Base-by-base conservation (phyloP, 2,329 filamentous ascomycete species). In the Curvularia sp. region DNA sequence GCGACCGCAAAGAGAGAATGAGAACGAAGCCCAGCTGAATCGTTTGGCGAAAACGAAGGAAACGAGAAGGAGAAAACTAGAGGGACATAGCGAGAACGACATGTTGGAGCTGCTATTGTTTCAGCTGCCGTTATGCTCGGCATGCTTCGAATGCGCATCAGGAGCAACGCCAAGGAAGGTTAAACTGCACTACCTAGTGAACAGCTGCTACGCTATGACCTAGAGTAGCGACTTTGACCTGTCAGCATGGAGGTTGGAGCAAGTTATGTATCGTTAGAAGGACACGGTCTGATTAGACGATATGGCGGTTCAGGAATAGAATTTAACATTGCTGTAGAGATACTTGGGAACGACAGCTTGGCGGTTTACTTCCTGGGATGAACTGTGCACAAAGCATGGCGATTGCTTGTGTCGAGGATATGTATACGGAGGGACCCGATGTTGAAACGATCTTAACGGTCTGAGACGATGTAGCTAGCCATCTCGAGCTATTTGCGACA, bases 81-180 rank as follows among this genome's bases (percentile, higher is more conserved):
- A 39, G 15, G 31, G 20, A 31, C 13, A 49, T 28, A n/a, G 31
- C 15, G 24, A 30, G 33, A 35, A 26, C 47, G 3, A 39, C 20
- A 39, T 5, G n/a, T 31, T 31, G 48, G 48, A 20, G 35, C 33
- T 50, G 48, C 33, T 20, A 28, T 26, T 15, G 39, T 42, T 31
- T 31, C 49, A 52, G 38, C 13, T 22, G 38, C 49, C 49, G 24
- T 9, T 20, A 42, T 20, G 28, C 49, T 52, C 31, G 49, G 28
- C 38, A 18, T 26, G 39, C 26, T 33, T 43, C 49, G n/a, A 33
- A 42, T 33, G 18, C 20, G 39, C 26, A 43, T 52, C 38, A 39
- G 13, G 18, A 41, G 26, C 38, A 33, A 52, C 24, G 38, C 49
- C 42, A 52, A n/a, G 28, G n/a, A 18, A 39, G 22, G 48, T 43